phyloP scores from a whole-genome alignment of 331 rosid species.

The Phaseolus coccineus region DNA sequence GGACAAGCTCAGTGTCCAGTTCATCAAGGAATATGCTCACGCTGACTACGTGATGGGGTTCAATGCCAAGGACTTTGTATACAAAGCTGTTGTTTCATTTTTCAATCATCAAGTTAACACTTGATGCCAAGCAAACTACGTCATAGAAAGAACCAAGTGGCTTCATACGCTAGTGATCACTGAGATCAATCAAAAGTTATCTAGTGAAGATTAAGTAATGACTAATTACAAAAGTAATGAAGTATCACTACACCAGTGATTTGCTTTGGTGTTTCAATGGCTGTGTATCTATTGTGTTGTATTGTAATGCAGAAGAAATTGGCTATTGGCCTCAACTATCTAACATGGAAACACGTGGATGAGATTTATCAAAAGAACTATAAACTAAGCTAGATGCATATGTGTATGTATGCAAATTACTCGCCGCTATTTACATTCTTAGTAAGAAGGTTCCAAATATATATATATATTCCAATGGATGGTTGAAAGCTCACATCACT shows the following conservation, averaged over 20 bases:
- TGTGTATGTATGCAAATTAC: background rate
- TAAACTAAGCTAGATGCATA: background rate
- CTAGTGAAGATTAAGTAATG: background rate
- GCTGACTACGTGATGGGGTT: slow-evolving; percentile 79
- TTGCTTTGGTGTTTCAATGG: background rate
- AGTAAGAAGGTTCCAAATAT: background rate
- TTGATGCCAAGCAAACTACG: slow-evolving; percentile 19
- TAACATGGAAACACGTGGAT: background rate
- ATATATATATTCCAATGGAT: background rate
- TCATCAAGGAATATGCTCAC: slow-evolving; percentile 72
- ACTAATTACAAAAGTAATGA: background rate
- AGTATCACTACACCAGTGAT: background rate
- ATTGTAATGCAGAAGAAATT: background rate
- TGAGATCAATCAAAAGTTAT: slow-evolving; percentile 24
- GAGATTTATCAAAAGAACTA: slow-evolving; percentile 5
- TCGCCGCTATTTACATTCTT: background rate
- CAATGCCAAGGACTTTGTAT: slow-evolving; percentile 77
- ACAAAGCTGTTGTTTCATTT: slow-evolving; percentile 61
- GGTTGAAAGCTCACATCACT: background rate
- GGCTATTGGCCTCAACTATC: background rate
- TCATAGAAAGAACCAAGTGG: background rate
- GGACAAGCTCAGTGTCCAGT: slow-evolving; percentile 68
- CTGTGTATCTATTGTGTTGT: background rate
- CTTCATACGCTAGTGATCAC: background rate
- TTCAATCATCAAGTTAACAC: slow-evolving; percentile 55